Evolutionary conservation across 306 rosid genomes (phyloP).

Genomic region (Prunus davidiana): DNA sequence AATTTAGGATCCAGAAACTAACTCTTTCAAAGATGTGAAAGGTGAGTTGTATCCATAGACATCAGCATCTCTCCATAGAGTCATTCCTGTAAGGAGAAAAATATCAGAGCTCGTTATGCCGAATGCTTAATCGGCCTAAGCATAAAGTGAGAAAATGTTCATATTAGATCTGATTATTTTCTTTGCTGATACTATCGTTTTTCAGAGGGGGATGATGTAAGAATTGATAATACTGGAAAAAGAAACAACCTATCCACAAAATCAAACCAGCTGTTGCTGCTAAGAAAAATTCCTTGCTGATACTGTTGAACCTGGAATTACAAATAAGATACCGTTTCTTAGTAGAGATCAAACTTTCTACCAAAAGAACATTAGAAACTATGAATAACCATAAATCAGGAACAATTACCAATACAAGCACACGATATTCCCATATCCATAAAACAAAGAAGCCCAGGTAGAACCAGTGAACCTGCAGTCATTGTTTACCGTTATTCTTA

Average conservation of each 20-base stretch:
- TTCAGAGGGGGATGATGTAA: not conserved
- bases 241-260: slow-evolving; percentile 61
- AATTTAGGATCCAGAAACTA: slow-evolving; percentile 30
- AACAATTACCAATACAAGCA: slow-evolving; percentile 63
- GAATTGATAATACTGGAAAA: not conserved
- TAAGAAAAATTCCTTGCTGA: slow-evolving; percentile 70
- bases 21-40: slow-evolving; percentile 30
- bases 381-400: slow-evolving; percentile 16
- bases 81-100: slow-evolving; percentile 29
- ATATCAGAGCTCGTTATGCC: not conserved
- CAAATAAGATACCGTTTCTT: slow-evolving; percentile 13
- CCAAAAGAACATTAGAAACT: slow-evolving; percentile 10
- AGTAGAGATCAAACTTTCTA: slow-evolving; percentile 15
- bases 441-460: slow-evolving; percentile 74
- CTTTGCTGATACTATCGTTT: not conserved
- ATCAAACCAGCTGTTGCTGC: slow-evolving; percentile 64
- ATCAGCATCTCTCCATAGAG: slow-evolving; percentile 36
- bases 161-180: not conserved
- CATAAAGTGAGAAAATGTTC: not conserved
- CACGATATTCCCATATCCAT: slow-evolving; percentile 85
- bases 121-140: not conserved
- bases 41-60: slow-evolving; percentile 35
- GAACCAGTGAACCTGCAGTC: slow-evolving; percentile 79
- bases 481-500: slow-evolving; percentile 10
- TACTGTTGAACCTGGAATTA: slow-evolving; percentile 54